Evolutionary conservation across 2,329 filamentous ascomycete species (phyloP).

Genomic region (Curvularia sp.): DNA sequence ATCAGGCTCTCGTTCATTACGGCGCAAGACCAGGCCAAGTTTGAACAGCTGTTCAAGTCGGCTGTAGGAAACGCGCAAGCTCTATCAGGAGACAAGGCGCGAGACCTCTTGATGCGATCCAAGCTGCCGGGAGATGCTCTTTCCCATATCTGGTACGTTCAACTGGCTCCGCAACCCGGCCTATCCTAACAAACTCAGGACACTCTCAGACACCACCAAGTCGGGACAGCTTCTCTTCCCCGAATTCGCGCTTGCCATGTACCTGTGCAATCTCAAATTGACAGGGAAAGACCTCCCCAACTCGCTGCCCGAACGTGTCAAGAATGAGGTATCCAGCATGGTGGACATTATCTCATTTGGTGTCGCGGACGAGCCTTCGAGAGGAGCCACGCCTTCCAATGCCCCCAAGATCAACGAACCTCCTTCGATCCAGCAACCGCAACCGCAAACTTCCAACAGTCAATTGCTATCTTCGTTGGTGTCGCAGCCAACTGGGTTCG

Average conservation of each 20-base stretch:
- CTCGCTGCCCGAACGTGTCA: constrained; percentile 80
- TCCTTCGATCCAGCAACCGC: constrained; percentile 59
- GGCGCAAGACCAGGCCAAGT: constrained; percentile 91
- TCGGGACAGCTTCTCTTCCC: constrained; percentile 96
- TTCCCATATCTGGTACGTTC: constrained; percentile 84
- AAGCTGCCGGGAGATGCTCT: constrained; percentile 85
- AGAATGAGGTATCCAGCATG: constrained; percentile 99
- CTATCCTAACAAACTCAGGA: constrained; percentile 62
- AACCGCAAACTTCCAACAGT: constrained; percentile 72
- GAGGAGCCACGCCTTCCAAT: constrained; percentile 64
- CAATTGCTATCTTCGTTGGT: constrained; percentile 65
- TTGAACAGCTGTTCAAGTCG: constrained; percentile 96
- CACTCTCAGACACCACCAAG: constrained; percentile 92
- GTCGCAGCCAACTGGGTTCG: constrained; percentile 60
- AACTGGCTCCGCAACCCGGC: not conserved
- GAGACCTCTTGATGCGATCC: constrained; percentile 86
- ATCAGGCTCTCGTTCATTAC: constrained; percentile 96
- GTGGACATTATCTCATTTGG: constrained; percentile 99
- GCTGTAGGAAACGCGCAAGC: constrained; percentile 84
- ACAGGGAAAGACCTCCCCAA: constrained; percentile 83
- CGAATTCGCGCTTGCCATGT: constrained; percentile 98
- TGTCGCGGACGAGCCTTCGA: constrained; percentile 73
- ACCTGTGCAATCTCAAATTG: constrained; percentile 92
- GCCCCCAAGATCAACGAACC: constrained; percentile 73
- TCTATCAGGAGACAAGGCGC: constrained; percentile 89